A percentile compares a stretch with the other conserved stretches of the same genome.
Evolutionary conservation across 1,284 basidiomycete species (phyloP).

Genomic region (Leccinum colubrinum): DNA sequence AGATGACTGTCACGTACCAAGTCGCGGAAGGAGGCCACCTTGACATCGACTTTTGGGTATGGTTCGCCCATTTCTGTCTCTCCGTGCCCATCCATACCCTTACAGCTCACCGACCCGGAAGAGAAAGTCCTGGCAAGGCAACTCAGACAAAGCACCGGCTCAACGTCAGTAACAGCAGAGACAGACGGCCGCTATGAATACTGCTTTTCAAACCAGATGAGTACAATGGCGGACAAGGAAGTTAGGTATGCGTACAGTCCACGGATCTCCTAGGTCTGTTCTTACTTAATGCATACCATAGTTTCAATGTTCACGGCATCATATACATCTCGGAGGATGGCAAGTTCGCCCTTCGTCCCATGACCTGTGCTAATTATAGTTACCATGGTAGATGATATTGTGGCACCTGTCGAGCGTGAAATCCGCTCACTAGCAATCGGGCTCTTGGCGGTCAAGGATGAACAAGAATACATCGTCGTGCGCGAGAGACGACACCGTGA

Average conservation of each 20-base stretch:
- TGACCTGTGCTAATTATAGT: slow-evolving; percentile 18
- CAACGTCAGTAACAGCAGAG: slow-evolving; percentile 83
- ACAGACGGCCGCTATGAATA: slow-evolving; percentile 90
- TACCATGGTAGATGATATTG: slow-evolving; percentile 51
- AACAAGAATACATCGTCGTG: slow-evolving; percentile 98
- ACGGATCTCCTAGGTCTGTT: background rate
- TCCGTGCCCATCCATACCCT: background rate
- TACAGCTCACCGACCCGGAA: slow-evolving; percentile 78
- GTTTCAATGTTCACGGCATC: slow-evolving; percentile 97
- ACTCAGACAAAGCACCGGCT: slow-evolving; percentile 87
- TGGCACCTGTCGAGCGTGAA: slow-evolving; percentile 95
- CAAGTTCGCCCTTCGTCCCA: slow-evolving; percentile 28
- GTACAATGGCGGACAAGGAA: slow-evolving; percentile 90
- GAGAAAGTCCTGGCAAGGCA: slow-evolving; percentile 72
- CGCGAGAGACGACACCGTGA: slow-evolving; percentile 92
- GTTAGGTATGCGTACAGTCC: slow-evolving; percentile 65
- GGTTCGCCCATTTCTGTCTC: slow-evolving; percentile 11
- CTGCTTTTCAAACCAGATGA: slow-evolving; percentile 99
- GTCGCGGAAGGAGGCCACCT: slow-evolving; percentile 95
- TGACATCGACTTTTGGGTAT: slow-evolving; percentile 95
- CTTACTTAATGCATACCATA: slow-evolving; percentile 32
- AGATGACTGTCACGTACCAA: slow-evolving; percentile 99
- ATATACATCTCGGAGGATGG: slow-evolving; percentile 91
- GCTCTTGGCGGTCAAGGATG: slow-evolving; percentile 92
- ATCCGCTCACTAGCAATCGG: slow-evolving; percentile 87